Conservation (phyloP, 164 flowering plant genomes). For the Piper betle region DNA sequence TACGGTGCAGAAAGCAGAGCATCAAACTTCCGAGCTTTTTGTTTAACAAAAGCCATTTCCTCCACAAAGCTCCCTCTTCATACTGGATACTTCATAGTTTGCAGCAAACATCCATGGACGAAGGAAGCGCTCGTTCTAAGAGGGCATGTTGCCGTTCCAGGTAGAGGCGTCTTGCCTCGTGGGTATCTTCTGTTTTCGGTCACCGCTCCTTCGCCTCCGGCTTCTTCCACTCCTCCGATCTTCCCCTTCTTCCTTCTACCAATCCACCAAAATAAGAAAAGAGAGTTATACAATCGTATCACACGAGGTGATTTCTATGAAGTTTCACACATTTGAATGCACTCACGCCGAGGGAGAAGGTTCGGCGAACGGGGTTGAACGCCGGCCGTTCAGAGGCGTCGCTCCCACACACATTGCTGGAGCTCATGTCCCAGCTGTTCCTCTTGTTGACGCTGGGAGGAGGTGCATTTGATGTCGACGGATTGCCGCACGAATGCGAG, state of each 20-base stretch:
- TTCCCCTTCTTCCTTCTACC: not conserved
- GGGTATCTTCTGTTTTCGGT: not conserved
- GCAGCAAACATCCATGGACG: not conserved
- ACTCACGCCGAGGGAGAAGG: constrained; percentile 6
- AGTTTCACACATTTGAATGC: no score
- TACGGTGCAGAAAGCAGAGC: no score
- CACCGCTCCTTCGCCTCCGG: not conserved
- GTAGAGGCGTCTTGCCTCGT: not conserved
- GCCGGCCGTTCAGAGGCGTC: not conserved
- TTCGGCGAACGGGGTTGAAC: not conserved
- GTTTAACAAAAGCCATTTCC: no score
- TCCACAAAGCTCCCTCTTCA: no score
- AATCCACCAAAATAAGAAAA: not conserved
- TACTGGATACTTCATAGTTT: no score
- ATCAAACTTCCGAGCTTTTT: no score
- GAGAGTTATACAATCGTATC: not conserved
- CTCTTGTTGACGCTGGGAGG: constrained; percentile 23
- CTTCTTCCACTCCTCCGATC: not conserved
- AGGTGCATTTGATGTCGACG: not conserved
- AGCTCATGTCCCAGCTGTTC: constrained; percentile 28
- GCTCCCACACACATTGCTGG: not conserved
- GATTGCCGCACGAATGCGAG: not conserved
- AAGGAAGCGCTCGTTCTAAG: not conserved
- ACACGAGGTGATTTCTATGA: no score
- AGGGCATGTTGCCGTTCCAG: not conserved